Conservation (phyloP, 306 rosid species). For the Citrullus amarus region DNA sequence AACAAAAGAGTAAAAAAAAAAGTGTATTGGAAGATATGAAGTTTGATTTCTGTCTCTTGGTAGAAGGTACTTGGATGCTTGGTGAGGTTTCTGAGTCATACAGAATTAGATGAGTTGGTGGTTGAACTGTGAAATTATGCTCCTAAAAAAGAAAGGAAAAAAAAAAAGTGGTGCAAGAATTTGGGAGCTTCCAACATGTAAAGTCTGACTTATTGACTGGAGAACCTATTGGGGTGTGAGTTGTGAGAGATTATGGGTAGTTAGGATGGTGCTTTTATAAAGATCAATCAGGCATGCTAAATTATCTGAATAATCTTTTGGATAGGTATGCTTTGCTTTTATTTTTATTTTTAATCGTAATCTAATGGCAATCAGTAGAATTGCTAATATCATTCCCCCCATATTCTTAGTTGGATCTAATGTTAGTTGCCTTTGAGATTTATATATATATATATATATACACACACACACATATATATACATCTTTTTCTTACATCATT, state of each 20-base stretch:
- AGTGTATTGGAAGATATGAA: constrained; percentile 19
- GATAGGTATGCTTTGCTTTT: constrained; percentile 23
- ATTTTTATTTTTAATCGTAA: constrained; percentile 20
- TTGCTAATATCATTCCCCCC: constrained; percentile 5
- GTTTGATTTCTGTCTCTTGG: constrained; percentile 37
- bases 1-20: neutral
- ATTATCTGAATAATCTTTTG: constrained; percentile 49
- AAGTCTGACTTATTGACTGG: constrained; percentile 64
- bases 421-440: neutral
- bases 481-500: neutral
- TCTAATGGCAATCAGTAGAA: constrained; percentile 37
- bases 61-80: constrained; percentile 34
- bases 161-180: constrained; percentile 19
- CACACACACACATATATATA: no score
- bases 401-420: neutral
- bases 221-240: constrained; percentile 36
- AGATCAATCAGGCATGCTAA: constrained; percentile 37
- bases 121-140: constrained; percentile 23
- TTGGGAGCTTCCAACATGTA: constrained; percentile 51
- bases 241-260: constrained; percentile 38
- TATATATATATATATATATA: neutral
- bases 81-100: constrained; percentile 46
- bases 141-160: constrained; percentile 1
- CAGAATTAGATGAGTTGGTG: constrained; percentile 30
- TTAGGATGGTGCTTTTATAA: constrained; percentile 45